phyloP scores from a whole-genome alignment of 805 yeast species.

The Pichia thaimueangensis region DNA sequence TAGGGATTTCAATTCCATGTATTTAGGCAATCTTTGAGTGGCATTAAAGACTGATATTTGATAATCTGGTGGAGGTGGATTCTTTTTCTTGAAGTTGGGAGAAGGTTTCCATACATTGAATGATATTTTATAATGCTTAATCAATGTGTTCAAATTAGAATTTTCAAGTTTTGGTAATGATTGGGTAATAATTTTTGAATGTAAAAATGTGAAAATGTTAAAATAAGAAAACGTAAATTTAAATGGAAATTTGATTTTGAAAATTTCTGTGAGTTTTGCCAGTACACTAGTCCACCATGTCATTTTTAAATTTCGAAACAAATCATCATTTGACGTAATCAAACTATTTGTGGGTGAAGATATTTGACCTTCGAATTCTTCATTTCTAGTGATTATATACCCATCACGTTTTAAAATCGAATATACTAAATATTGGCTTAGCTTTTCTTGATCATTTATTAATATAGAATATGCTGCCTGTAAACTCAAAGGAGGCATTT shows the following conservation, averaged over 20 bases:
- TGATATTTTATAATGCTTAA: constrained; percentile 30
- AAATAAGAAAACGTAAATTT: constrained; percentile 14
- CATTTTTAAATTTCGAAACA: constrained; percentile 6
- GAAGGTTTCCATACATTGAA: constrained; percentile 84
- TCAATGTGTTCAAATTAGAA: constrained; percentile 10
- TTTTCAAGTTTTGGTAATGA: constrained; percentile 5
- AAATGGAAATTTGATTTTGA: constrained; percentile 11
- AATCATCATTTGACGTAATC: not conserved
- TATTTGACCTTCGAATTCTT: constrained; percentile 10
- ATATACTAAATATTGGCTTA: constrained; percentile 61
- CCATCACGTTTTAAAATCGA: constrained; percentile 74
- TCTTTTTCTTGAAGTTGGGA: constrained; percentile 59
- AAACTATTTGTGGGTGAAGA: not conserved
- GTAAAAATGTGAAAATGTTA: constrained; percentile 16
- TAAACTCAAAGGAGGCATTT: constrained; percentile 41
- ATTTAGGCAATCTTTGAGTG: constrained; percentile 41
- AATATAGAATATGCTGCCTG: constrained; percentile 57
- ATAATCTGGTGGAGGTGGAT: constrained; percentile 70
- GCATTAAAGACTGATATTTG: constrained; percentile 57
- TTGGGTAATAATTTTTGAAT: constrained; percentile 11
- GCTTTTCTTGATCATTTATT: constrained; percentile 30
- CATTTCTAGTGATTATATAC: constrained; percentile 46
- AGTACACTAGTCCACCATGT: constrained; percentile 12
- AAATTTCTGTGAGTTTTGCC: constrained; percentile 1
- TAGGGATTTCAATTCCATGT: constrained; percentile 34